Evolutionary conservation across 2,329 filamentous ascomycete species (phyloP).

Genomic region (Verticillium klebahnii): DNA sequence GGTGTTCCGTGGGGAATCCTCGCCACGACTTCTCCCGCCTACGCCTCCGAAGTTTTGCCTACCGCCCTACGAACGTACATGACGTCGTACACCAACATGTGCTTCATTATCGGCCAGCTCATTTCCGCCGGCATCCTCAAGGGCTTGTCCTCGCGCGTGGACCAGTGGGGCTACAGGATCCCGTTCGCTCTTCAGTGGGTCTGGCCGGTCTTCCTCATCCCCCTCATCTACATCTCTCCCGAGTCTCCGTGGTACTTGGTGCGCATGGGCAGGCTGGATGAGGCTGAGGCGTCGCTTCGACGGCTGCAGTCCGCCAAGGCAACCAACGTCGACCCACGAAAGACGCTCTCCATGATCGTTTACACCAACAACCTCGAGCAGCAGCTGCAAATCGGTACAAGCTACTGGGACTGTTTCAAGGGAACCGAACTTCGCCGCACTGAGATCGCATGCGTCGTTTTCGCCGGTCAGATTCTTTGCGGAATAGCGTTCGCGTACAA

Average conservation of each 20-base stretch:
- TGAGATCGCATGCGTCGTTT: conserved; percentile 55
- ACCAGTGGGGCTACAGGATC: conserved; percentile 45
- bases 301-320: conserved; percentile 37
- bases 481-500: conserved; percentile 43
- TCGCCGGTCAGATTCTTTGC: conserved; percentile 60
- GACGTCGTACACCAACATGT: conserved; percentile 57
- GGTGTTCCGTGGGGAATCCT: conserved; percentile 59
- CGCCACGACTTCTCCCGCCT: conserved; percentile 53
- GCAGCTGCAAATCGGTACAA: conserved; percentile 41
- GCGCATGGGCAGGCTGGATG: conserved; percentile 32
- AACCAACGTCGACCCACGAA: conserved; percentile 34
- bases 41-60: conserved; percentile 58
- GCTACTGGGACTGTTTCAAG: conserved; percentile 46
- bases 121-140: conserved; percentile 44
- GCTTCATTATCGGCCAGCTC: conserved; percentile 59
- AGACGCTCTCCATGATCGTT: conserved; percentile 49
- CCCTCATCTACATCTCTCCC: conserved; percentile 40
- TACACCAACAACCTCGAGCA: conserved; percentile 55
- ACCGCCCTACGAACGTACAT: conserved; percentile 52
- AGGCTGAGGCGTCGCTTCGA: conserved; percentile 34
- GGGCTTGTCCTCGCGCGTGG: conserved; percentile 31
- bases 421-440: conserved; percentile 46
- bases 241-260: conserved; percentile 48
- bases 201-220: conserved; percentile 40
- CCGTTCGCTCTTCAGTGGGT: conserved; percentile 47